Percentiles rank a stretch among this genome's conserved stretches.
phyloP scores from a whole-genome alignment of 495 filamentous ascomycete species.

The Aspergillus asperescens region DNA sequence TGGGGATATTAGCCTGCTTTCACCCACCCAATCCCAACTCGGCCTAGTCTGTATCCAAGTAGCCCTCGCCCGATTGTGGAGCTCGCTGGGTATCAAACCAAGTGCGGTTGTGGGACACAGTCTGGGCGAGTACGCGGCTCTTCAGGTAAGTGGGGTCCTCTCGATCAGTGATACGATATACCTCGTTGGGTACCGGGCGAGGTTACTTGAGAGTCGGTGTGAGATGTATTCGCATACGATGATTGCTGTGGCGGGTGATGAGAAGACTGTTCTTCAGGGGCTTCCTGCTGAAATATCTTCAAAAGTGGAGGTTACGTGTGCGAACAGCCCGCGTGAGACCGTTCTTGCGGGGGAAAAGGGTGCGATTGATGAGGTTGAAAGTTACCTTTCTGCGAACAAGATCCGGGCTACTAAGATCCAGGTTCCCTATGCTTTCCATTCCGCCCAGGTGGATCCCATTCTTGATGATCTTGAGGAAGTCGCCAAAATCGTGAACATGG shows the following conservation, averaged over 20 bases:
- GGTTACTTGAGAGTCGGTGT: conserved; percentile 13
- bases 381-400: no score
- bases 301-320: background rate
- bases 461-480: conserved; percentile 39
- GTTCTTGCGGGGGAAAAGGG: background rate
- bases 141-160: conserved; percentile 22
- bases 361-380: no score
- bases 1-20: conserved; percentile 1
- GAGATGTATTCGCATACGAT: conserved; percentile 11
- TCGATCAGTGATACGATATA: conserved; percentile 24
- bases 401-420: conserved; percentile 29
- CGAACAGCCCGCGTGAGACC: background rate
- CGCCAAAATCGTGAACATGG: conserved; percentile 8
- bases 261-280: no score
- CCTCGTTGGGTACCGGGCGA: conserved; percentile 23
- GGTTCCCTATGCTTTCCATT: conserved; percentile 49
- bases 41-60: conserved; percentile 18
- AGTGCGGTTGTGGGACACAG: conserved; percentile 25
- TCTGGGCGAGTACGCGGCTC: conserved; percentile 38
- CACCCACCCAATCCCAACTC: conserved; percentile 22
- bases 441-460: conserved; percentile 45
- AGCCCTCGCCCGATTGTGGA: conserved; percentile 19
- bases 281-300: no score
- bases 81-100: background rate
- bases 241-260: conserved; percentile 9